Percentiles rank a stretch among this genome's conserved stretches.
phyloP scores from a whole-genome alignment of 1,284 basidiomycete species.

The Marasmius tenuissimus region DNA sequence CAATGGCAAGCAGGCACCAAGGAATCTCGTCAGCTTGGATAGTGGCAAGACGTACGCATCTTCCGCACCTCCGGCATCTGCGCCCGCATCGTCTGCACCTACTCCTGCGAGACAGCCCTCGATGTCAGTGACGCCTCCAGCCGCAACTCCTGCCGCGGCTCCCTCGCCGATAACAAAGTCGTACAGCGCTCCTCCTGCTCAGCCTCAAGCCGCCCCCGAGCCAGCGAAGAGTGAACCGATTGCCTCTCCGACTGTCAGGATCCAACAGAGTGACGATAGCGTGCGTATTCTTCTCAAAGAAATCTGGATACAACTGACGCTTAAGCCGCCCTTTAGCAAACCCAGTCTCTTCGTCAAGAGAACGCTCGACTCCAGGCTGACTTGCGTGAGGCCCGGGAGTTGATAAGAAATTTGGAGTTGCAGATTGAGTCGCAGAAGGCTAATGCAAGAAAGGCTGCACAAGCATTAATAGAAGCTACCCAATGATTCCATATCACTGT shows the following conservation, averaged over 20 bases:
- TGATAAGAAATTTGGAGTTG: constrained; percentile 79
- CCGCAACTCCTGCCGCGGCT: constrained; percentile 18
- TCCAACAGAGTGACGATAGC: not conserved
- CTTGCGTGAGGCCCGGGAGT: constrained; percentile 73
- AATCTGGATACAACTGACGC: not conserved
- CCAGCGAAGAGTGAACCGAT: not conserved
- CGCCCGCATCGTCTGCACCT: constrained; percentile 24
- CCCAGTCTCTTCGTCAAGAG: constrained; percentile 37
- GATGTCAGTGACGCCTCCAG: constrained; percentile 23
- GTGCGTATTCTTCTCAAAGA: not conserved
- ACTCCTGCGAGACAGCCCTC: constrained; percentile 18
- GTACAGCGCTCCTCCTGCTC: constrained; percentile 11
- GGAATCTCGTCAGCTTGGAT: constrained; percentile 66
- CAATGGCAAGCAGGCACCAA: constrained; percentile 71
- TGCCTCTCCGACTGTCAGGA: not conserved
- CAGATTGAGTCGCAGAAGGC: constrained; percentile 77
- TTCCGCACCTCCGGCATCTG: constrained; percentile 30
- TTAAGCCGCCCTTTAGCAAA: constrained; percentile 24
- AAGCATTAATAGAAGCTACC: constrained; percentile 45
- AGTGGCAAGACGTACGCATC: constrained; percentile 24
- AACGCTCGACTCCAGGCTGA: constrained; percentile 63
- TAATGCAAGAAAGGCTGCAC: constrained; percentile 70
- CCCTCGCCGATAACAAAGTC: constrained; percentile 12
- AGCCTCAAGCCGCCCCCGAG: constrained; percentile 12
- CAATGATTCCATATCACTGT: not conserved